Evolutionary conservation across 2,329 filamentous ascomycete genomes (phyloP), one percentile per base, ranked within the genome.

Genomic region (Raffaelea arxii): DNA sequence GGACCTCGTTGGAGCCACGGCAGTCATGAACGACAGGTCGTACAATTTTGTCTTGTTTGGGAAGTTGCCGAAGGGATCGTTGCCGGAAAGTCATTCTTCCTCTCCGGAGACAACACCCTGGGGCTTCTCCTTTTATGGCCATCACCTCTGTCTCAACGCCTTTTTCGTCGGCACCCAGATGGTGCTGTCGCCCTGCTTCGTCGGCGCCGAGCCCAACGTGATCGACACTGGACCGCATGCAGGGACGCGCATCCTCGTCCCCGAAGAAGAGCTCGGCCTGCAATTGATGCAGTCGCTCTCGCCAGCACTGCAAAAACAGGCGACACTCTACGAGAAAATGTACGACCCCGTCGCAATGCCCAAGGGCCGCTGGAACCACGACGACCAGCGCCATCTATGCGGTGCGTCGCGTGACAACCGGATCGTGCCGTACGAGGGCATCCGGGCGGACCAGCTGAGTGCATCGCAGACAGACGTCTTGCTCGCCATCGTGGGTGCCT

Each of bases 391-490:
- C 6, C 85, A 90, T 56, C 60, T 88, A 4, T 86, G 84, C 58
- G 86, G 86, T 30, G 86, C 86, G 0, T 87, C 84, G 59, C 75
- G 84, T 12, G 86, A 91, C 56, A 92, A 91, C 60, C 74, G 85
- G 11, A 63, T 85, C 11, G 81, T 91, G 0, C 85, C 86, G 0
- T 86, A 80, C 58, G 80, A 90, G 62, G 86, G 86, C 0, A 62
- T 86, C 6, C 57, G 69, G 0, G 78, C 81, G 0, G 66, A 69
- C 0, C 60, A 68, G 0, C 64, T 86, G 44, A 59, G 60, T 0
- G 2, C 59, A 0, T 58, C 60, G 2, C 77, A 85, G 55, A 71
- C 76, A 51, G 58, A 63, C 0, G 61, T 79, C 5, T 62, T 88
- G n/a, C 61, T 74, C 2, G 65, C 61, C 0, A 81, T 89, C 41